Conservation (phyloP, 192 early-diverging fungal genomes). For the Geranomyces michiganensis region DNA sequence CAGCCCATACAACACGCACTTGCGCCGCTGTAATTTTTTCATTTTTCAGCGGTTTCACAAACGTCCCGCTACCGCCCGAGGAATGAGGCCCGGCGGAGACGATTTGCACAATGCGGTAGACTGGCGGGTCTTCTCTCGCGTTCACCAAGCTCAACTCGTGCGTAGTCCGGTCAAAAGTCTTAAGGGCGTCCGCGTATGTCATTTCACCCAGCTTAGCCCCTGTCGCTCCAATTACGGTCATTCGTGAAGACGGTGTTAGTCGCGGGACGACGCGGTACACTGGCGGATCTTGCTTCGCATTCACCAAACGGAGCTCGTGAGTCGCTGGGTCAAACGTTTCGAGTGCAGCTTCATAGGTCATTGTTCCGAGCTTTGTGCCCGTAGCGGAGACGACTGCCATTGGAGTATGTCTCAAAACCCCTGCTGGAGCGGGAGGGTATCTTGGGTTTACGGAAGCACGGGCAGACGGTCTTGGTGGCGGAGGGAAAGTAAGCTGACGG, state of each 20-base stretch:
- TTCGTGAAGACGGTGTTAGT: too few relatives aligned
- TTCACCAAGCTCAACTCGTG: conserved; percentile 19
- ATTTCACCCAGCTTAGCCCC: conserved; percentile 20
- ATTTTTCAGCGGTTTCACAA: conserved; percentile 11
- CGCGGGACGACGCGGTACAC: conserved; percentile 18
- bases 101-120: conserved; percentile 18
- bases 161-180: conserved; percentile 5
- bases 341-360: conserved; percentile 8
- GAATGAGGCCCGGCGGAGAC: too few relatives aligned
- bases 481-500: too few relatives aligned
- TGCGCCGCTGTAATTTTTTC: conserved; percentile 6
- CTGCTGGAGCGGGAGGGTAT: too few relatives aligned
- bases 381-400: conserved; percentile 22
- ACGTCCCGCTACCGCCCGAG: too few relatives aligned
- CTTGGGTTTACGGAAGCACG: too few relatives aligned
- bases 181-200: neutral
- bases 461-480: too few relatives aligned
- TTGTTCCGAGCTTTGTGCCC: conserved; percentile 21
- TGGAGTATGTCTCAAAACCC: too few relatives aligned
- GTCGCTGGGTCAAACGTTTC: conserved; percentile 6
- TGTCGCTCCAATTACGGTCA: conserved; percentile 12
- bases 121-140: conserved; percentile 6
- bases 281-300: conserved; percentile 15
- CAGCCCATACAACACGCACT: conserved; percentile 9
- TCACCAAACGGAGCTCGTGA: conserved; percentile 13